Percentiles rank a stretch among this genome's conserved stretches.
phyloP scores from a whole-genome alignment of 352 stramenopile species.

The Pilasporangium apinafurcum region DNA sequence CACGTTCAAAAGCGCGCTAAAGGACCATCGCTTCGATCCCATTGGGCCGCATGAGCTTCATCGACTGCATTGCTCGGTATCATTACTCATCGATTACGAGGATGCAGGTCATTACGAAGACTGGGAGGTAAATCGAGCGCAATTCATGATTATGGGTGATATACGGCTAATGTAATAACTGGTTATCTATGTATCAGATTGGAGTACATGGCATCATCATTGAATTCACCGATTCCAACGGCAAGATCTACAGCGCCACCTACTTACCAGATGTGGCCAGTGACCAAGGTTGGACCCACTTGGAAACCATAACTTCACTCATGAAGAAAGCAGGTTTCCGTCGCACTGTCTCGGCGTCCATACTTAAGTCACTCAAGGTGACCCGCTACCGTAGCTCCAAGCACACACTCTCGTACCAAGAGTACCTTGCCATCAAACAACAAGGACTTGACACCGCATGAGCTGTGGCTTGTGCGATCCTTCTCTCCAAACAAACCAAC shows the following conservation, averaged over 20 bases:
- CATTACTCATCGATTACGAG: slow-evolving; percentile 77
- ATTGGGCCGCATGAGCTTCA: slow-evolving; percentile 64
- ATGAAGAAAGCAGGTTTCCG: slow-evolving; percentile 76
- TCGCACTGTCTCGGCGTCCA: slow-evolving; percentile 34
- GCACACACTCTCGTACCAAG: slow-evolving; percentile 74
- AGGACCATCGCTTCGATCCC: slow-evolving; percentile 70
- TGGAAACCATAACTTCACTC: slow-evolving; percentile 71
- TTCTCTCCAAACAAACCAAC: too few relatives aligned
- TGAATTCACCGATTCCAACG: slow-evolving; percentile 51
- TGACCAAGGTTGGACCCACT: slow-evolving; percentile 68
- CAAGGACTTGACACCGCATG: slow-evolving; percentile 4
- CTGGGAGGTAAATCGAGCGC: slow-evolving; percentile 45
- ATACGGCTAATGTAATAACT: background rate
- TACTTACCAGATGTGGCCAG: slow-evolving; percentile 72
- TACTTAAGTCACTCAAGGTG: slow-evolving; percentile 63
- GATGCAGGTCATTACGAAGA: slow-evolving; percentile 69
- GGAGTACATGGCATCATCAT: slow-evolving; percentile 79
- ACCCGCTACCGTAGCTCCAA: slow-evolving; percentile 80
- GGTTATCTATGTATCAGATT: slow-evolving; percentile 20
- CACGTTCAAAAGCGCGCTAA: slow-evolving; percentile 77
- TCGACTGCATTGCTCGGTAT: slow-evolving; percentile 69
- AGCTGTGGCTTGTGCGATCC: too few relatives aligned
- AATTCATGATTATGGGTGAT: background rate
- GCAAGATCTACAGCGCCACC: slow-evolving; percentile 57
- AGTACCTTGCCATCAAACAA: slow-evolving; percentile 68